Evolutionary conservation across 208 protist species (phyloP), one percentile per base, ranked within the genome.

Genomic region (Novymonas esmeraldas): DNA sequence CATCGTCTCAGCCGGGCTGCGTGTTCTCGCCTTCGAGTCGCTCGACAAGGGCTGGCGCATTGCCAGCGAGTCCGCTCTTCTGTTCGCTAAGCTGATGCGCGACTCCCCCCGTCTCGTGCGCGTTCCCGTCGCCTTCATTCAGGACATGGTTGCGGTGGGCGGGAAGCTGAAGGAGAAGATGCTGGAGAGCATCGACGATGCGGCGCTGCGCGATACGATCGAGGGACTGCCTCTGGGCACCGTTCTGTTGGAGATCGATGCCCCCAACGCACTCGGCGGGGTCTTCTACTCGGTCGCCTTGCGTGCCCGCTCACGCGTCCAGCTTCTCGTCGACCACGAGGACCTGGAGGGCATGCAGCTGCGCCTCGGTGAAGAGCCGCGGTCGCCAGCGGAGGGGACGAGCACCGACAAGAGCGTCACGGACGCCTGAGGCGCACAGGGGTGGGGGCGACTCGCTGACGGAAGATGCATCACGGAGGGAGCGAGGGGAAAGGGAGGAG

Each of bases 291-390:
- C 80, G 7, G 82, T 89, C 1, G 85, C 78, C 1, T 75, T 95
- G 42, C 79, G 90, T 29, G 90, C 90, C 13, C 86, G 87, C 20
- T 80, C 70, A 16, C 73, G 83, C 38, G 46, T 95, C 31, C 86
- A 93, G 75, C 73, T 95, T 6, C 76, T 90, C 24, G 81, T 95
- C 0, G 87, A 93, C 39, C 86, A 93, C 54, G 90, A 95, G 39
- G 90, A 95, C 60, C n/a, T 95, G 33, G 79, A 79, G 14, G 90
- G 87, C n/a, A 67, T 95, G 70, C 82, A 73, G 67, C 66, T 95
- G 46, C 81, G 90, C 3, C 69, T 95, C 6, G 86, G 87, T 2
- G 56, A 91, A 48, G 61, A 64, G 28, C 75, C 64, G 11, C 36
- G 45, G 22, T 34, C 11, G 16, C 48, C 55, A 1, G 24, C 7